These are phyloP conservation scores for Sanghuangporus weigelae DNA, from an alignment of 1,284 basidiomycete genomes.

Conservation along the genomic window DNA sequence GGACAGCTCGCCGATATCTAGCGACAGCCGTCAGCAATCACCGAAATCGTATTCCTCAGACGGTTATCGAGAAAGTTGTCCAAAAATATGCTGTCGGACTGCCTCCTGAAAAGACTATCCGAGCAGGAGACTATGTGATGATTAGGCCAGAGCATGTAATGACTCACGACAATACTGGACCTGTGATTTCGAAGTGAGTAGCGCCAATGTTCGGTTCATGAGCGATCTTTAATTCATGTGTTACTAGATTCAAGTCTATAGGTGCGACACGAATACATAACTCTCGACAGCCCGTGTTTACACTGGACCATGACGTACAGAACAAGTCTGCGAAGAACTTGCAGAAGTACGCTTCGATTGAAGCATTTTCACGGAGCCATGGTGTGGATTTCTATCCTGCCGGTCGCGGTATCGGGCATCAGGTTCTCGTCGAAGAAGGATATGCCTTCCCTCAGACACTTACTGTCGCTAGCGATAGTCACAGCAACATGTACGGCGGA, in stretches of 20 bases:
- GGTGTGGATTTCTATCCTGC: slow-evolving; percentile 96
- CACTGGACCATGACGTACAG: slow-evolving; percentile 97
- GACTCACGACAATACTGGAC: slow-evolving; percentile 98
- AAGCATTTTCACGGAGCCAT: slow-evolving; percentile 85
- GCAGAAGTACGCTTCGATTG: slow-evolving; percentile 90
- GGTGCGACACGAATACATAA: slow-evolving; percentile 86
- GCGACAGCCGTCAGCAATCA: slow-evolving; percentile 29
- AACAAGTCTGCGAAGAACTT: slow-evolving; percentile 95
- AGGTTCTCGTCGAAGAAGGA: slow-evolving; percentile 92
- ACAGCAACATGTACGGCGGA: slow-evolving; percentile 99
- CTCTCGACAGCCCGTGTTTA: slow-evolving; percentile 87
- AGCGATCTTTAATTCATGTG: slow-evolving; percentile 8
- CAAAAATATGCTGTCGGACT: slow-evolving; percentile 94
- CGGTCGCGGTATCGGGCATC: slow-evolving; percentile 97
- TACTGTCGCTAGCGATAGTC: slow-evolving; percentile 94
- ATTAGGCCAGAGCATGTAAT: slow-evolving; percentile 96
- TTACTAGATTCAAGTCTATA: slow-evolving; percentile 85
- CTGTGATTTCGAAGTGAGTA: slow-evolving; percentile 90
- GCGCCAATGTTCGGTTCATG: background rate
- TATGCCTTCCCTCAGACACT: slow-evolving; percentile 93
- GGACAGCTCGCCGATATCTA: slow-evolving; percentile 25
- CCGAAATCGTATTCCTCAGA: slow-evolving; percentile 58
- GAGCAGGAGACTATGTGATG: slow-evolving; percentile 99
- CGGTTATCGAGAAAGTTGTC: slow-evolving; percentile 96
- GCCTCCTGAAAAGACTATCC: slow-evolving; percentile 70